Base-by-base conservation (phyloP, 257 asterid species). In the Verbena officinalis region DNA sequence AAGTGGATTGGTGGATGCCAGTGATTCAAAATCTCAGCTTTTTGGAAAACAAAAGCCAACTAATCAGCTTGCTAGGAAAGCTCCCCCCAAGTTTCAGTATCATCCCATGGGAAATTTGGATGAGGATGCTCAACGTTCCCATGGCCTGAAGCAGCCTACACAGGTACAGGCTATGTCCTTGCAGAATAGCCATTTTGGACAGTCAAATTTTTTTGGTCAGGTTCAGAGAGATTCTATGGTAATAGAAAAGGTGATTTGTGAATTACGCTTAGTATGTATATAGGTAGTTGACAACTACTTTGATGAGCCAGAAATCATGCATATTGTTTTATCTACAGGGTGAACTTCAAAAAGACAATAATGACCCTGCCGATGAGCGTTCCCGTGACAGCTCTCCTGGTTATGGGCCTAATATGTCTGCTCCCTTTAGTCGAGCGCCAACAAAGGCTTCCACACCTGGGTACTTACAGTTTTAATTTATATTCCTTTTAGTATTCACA, bases 81-180 rank as follows among this genome's bases (percentile, higher is more conserved):
- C 40, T 67, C 76, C 90, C 51, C 86, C 80, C 53, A 89, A 89
- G 70, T 92, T 89, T 82, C 98, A 85, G 61, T 79, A 80, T 76
- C 96, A 92, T 78, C 97, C 97, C 73, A 73, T 85, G 97, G 98
- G 96, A 52, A 87, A 87, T 78, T 60, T 79, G 82, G 89, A 79
- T 56, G 94, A 82, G 66, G 81, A 80, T 67, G 73, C 48, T 59
- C 95, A 75, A 49, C 76, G 77, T 76, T 34, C 75, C 27, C 45
- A 65, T 75, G 88, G 73, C 24, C 60, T 64, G 72, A 84, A 80
- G 75, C 90, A 83, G 65, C 79, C 84, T 44, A 69, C 75, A 46
- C 85, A 66, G 58, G 51, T 71, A 44, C 81, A 70, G 65, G 65
- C 74, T 61, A 62, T 65, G 64, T 10, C 75, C 52, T 72, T 56